A percentile compares a stretch with the other conserved stretches of the same genome.
phyloP scores from a whole-genome alignment of 768 basidiomycete genomes.

The Boletellus emodensis region DNA sequence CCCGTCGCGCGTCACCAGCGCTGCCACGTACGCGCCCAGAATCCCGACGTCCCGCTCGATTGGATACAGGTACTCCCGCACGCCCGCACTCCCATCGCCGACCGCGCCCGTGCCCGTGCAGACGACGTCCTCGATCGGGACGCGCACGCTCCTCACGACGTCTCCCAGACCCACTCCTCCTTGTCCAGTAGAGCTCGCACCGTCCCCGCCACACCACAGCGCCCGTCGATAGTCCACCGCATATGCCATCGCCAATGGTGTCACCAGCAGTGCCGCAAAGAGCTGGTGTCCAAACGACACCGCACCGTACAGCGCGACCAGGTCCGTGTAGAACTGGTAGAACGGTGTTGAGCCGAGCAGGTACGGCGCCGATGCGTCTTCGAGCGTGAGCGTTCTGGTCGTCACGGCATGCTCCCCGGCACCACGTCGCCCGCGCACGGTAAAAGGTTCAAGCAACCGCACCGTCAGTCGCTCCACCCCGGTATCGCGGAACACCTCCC shows the following conservation, averaged over 20 bases:
- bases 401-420: not conserved
- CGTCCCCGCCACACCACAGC: slow-evolving; percentile 77
- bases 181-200: slow-evolving; percentile 30
- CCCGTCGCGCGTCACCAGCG: slow-evolving; percentile 33
- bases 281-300: slow-evolving; percentile 80
- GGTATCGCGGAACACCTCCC: slow-evolving; percentile 78
- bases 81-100: slow-evolving; percentile 22
- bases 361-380: slow-evolving; percentile 51
- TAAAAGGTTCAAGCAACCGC: slow-evolving; percentile 58
- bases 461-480: slow-evolving; percentile 58
- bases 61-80: slow-evolving; percentile 68
- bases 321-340: slow-evolving; percentile 92
- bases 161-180: slow-evolving; percentile 3
- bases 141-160: slow-evolving; percentile 53
- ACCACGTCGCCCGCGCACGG: not conserved
- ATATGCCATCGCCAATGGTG: slow-evolving; percentile 73
- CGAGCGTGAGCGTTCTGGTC: slow-evolving; percentile 35
- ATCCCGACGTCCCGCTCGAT: slow-evolving; percentile 60
- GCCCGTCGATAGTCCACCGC: slow-evolving; percentile 78
- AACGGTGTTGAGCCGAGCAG: slow-evolving; percentile 67
- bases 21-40: slow-evolving; percentile 58
- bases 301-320: slow-evolving; percentile 85
- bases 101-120: slow-evolving; percentile 5
- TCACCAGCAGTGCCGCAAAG: slow-evolving; percentile 73
- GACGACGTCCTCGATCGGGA: slow-evolving; percentile 48